Conservation (phyloP, 2,329 filamentous ascomycete species). For the Dothistroma pini region DNA sequence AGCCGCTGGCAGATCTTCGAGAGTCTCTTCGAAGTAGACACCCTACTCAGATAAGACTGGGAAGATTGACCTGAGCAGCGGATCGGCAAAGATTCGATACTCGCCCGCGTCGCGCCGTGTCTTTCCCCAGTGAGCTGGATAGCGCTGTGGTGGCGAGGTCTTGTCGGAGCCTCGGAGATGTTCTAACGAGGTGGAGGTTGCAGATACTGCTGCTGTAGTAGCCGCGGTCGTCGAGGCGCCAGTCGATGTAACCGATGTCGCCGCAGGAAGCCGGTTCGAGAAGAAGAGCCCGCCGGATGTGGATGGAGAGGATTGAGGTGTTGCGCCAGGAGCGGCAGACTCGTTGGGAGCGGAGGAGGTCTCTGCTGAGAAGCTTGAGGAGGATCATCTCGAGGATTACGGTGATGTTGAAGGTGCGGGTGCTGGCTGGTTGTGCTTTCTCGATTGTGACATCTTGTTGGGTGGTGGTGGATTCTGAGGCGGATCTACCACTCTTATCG, state of each 20-base stretch:
- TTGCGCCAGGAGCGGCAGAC: neutral
- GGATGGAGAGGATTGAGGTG: neutral
- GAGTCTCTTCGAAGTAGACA: neutral
- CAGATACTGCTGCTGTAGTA: neutral
- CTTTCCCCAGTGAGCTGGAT: neutral
- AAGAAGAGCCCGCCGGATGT: neutral
- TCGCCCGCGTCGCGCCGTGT: neutral
- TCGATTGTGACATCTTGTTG: neutral
- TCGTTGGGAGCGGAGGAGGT: neutral
- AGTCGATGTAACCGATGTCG: neutral
- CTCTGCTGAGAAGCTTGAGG: neutral
- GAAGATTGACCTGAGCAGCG: neutral
- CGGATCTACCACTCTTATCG: neutral
- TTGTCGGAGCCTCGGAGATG: neutral
- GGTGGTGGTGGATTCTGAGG: neutral
- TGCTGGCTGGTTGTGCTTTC: neutral
- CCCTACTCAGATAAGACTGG: neutral
- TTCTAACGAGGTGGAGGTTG: neutral
- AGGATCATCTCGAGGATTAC: constrained; percentile 1
- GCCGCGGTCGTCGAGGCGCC: neutral
- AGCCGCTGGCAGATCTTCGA: neutral
- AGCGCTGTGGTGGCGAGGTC: neutral
- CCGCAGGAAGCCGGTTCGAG: neutral
- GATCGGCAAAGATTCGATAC: neutral
- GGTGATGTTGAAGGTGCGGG: neutral